phyloP scores from a whole-genome alignment of 2,329 filamentous ascomycete species.

The Stemphylium beticola region DNA sequence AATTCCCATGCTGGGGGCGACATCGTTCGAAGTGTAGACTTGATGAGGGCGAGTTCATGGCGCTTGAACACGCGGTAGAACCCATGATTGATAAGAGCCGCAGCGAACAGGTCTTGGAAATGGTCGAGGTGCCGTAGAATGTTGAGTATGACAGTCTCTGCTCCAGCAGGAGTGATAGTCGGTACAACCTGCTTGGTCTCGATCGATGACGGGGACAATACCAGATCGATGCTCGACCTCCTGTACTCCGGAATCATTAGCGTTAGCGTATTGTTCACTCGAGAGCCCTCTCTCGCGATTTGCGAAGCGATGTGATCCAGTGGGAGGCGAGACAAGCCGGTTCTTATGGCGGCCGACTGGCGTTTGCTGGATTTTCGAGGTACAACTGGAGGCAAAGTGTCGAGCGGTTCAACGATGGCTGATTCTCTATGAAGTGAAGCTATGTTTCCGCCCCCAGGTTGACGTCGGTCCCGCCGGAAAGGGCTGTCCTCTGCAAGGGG shows the following conservation, averaged over 20 bases:
- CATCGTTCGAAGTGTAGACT: constrained; percentile 57
- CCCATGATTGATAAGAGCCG: constrained; percentile 60
- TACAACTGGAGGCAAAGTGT: constrained; percentile 40
- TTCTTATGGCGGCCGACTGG: constrained; percentile 30
- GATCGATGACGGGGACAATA: constrained; percentile 27
- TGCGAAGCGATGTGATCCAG: constrained; percentile 42
- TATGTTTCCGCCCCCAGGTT: constrained; percentile 5
- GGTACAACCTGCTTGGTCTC: constrained; percentile 26
- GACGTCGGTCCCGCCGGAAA: constrained; percentile 27
- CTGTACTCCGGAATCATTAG: constrained; percentile 33
- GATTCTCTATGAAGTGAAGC: constrained; percentile 19
- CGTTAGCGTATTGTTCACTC: constrained; percentile 26
- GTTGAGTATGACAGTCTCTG: constrained; percentile 59
- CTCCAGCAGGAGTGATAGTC: constrained; percentile 51
- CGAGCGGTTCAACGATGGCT: constrained; percentile 8
- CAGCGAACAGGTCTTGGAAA: constrained; percentile 62
- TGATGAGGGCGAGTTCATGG: constrained; percentile 62
- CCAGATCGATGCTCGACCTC: constrained; percentile 29
- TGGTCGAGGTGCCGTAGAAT: constrained; percentile 58
- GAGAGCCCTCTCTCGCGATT: constrained; percentile 25
- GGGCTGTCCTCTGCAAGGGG: constrained; percentile 32
- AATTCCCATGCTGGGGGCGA: constrained; percentile 67
- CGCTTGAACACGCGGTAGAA: constrained; percentile 65
- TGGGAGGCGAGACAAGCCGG: constrained; percentile 35
- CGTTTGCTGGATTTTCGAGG: constrained; percentile 53